These are phyloP conservation scores for Penicillium turbatum DNA, from an alignment of 495 filamentous ascomycete species.

Conservation along the genomic window DNA sequence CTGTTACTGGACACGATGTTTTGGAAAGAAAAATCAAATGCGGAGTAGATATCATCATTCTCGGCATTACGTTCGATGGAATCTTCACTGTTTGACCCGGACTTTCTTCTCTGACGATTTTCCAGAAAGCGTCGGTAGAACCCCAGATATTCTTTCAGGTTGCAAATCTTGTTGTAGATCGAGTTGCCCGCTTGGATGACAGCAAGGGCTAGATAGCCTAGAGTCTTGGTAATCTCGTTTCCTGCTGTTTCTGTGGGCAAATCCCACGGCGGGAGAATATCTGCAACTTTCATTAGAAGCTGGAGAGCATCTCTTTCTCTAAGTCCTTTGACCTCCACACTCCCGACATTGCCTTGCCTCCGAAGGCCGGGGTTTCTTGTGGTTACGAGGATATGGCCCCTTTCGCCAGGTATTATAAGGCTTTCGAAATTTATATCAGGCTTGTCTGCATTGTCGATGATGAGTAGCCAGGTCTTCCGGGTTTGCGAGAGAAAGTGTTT, in stretches of 20 bases:
- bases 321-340: conserved; percentile 25
- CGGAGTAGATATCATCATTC: neutral
- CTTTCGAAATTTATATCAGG: conserved; percentile 15
- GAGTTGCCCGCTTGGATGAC: conserved; percentile 32
- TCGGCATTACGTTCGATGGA: neutral
- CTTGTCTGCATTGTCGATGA: conserved; percentile 42
- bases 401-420: conserved; percentile 30
- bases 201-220: conserved; percentile 39
- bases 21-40: neutral
- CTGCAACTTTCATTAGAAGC: conserved; percentile 8
- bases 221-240: conserved; percentile 18
- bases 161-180: conserved; percentile 28
- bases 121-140: neutral
- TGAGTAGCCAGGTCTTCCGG: conserved; percentile 29
- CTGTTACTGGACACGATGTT: neutral
- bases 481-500: neutral
- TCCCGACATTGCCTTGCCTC: neutral
- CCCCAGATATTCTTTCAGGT: conserved; percentile 25
- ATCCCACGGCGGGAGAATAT: conserved; percentile 1
- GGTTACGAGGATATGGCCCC: conserved; percentile 38
- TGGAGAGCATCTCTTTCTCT: conserved; percentile 26
- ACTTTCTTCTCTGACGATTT: neutral
- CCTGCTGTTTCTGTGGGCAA: neutral
- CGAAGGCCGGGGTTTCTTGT: conserved; percentile 31
- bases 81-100: neutral